phyloP scores from a whole-genome alignment of 2,329 filamentous ascomycete genomes.

The Acarospora socialis region DNA sequence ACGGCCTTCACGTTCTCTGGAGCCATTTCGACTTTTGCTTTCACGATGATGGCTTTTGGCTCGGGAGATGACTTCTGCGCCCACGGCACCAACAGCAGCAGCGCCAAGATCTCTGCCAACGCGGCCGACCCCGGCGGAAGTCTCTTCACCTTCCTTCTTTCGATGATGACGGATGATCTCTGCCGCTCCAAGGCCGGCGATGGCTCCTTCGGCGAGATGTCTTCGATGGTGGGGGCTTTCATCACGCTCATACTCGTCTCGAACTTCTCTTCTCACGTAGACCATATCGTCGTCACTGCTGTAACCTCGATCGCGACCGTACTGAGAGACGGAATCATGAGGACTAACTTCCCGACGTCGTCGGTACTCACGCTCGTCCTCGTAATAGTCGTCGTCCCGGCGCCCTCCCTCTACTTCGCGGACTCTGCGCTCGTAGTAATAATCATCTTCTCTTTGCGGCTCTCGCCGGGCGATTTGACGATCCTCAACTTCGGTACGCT shows the following conservation, averaged over 20 bases:
- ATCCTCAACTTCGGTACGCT: constrained; percentile 42
- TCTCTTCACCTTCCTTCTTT: constrained; percentile 41
- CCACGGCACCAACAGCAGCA: constrained; percentile 46
- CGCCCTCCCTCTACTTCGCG: constrained; percentile 36
- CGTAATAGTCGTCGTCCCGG: constrained; percentile 18
- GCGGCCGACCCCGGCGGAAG: constrained; percentile 36
- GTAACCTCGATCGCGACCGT: constrained; percentile 31
- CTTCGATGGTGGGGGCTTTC: constrained; percentile 38
- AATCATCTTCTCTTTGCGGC: constrained; percentile 39
- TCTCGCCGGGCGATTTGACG: constrained; percentile 30
- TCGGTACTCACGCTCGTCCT: constrained; percentile 27
- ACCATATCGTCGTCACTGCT: constrained; percentile 48
- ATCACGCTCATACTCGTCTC: constrained; percentile 21
- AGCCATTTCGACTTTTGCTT: constrained; percentile 27
- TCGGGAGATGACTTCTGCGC: constrained; percentile 42
- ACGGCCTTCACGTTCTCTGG: constrained; percentile 14
- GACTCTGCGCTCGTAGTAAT: constrained; percentile 45
- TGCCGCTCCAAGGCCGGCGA: constrained; percentile 46
- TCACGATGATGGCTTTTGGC: constrained; percentile 34
- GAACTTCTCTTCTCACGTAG: constrained; percentile 39
- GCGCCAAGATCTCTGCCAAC: constrained; percentile 40
- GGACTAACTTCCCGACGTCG: constrained; percentile 32
- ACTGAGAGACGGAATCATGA: constrained; percentile 38
- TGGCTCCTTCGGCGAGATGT: constrained; percentile 47
- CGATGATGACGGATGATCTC: constrained; percentile 44